Percentiles rank a stretch among this genome's conserved stretches.
Evolutionary conservation across 305 asterid species (phyloP).

Genomic region (Rubia balearica): DNA sequence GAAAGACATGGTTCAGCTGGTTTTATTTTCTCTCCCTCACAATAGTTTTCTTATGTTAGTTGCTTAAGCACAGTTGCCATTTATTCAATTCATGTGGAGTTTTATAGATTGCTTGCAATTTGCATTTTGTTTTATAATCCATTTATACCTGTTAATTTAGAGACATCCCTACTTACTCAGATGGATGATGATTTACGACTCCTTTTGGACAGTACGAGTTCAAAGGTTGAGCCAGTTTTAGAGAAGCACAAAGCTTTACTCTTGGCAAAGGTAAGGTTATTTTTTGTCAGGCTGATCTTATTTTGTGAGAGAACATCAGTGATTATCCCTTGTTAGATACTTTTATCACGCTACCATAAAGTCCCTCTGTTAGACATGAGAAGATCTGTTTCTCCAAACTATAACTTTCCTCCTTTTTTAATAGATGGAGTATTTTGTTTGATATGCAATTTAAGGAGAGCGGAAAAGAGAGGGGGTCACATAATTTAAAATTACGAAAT

Average conservation of each 20-base stretch:
- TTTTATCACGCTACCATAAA: not conserved
- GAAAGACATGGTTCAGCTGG: not conserved
- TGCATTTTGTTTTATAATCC: not conserved
- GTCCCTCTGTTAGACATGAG: too few species aligned
- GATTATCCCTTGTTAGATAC: not conserved
- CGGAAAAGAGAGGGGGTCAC: not conserved
- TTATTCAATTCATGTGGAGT: not conserved
- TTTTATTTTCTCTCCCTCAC: not conserved
- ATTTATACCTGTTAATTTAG: slow-evolving; percentile 6
- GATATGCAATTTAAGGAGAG: not conserved
- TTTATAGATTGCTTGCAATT: not conserved
- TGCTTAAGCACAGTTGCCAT: not conserved
- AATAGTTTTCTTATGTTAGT: not conserved
- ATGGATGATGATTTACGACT: slow-evolving; percentile 47
- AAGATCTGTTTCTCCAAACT: not conserved
- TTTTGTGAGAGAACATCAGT: not conserved
- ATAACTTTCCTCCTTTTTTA: not conserved
- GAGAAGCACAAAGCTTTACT: slow-evolving; percentile 35
- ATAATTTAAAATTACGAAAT: too few species aligned
- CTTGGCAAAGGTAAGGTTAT: slow-evolving; percentile 34
- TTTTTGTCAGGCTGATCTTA: not conserved
- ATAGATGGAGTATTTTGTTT: not conserved
- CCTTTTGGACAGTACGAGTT: slow-evolving; percentile 43
- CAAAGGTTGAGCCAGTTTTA: slow-evolving; percentile 49
- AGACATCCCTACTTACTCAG: slow-evolving; percentile 28